Base-by-base conservation (phyloP, 352 stramenopile genomes). In the Phytophthora uliginosa region DNA sequence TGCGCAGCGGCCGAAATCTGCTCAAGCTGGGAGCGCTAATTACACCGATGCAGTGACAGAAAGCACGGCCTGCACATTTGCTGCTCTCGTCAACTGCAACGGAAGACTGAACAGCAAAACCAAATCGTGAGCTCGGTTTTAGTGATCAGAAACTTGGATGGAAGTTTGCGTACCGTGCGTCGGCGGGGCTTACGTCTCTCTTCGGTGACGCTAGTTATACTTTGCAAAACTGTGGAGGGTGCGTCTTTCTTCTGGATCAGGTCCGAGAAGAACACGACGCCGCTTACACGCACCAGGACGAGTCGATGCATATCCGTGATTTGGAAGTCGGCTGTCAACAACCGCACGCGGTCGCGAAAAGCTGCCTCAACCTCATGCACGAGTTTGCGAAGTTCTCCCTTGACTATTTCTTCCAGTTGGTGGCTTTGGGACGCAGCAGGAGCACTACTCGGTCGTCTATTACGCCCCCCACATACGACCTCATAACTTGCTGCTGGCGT, bases 251-350 rank as follows among this genome's bases (percentile, higher is more conserved):
- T 75, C 22, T 74, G 63, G 47, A 71, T 68, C 20, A 90, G 53
- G 47, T 93, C 85, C 1, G 83, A 91, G 57, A 81, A 79, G 47
- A 85, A 89, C 12, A 93, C 82, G 53, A 93, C 33, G 34, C 74
- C 68, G 28, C 82, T 89, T 34, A 91, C 66, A 42, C 85, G 82
- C 45, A 91, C 58, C 38, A 93, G 75, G 20, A 90, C 69, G 15
- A 93, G 75, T 4, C 85, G 76, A 15, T 89, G 83, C 33, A 72
- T 77, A 36, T 74, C 76, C 17, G 83, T 89, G 70, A 91, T 76
- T 40, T 86, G 83, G 53, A 89, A 93, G 52, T 93, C 83, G 24
- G 74, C 74, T 7, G 76, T 80, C 22, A 93, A 68, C 24, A 89
- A 69, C 17, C 79, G 72, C n/a, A 91, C 26, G n/a, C 72, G 64